Percentiles rank a stretch among this genome's conserved stretches.
Conservation (phyloP, 768 basidiomycete genomes). For the Leccinellum rugosiceps region DNA sequence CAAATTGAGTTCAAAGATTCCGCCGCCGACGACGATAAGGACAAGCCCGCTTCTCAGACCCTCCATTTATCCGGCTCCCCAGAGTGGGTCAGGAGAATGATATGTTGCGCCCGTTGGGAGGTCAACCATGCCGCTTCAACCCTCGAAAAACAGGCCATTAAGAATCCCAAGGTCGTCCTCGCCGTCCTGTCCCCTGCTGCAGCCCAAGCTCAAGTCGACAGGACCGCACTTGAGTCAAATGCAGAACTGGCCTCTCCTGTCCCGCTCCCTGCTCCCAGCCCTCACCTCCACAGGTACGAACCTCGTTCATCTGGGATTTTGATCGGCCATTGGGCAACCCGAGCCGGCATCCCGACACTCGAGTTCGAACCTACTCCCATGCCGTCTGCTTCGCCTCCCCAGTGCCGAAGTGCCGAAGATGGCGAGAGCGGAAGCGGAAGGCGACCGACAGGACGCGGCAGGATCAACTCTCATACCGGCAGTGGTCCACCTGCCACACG, state of each 20-base stretch:
- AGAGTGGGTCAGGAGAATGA: constrained; percentile 82
- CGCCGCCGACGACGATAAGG: constrained; percentile 20
- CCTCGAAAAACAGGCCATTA: constrained; percentile 16
- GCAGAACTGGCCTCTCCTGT: constrained; percentile 48
- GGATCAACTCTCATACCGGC: constrained; percentile 25
- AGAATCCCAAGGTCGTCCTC: constrained; percentile 52
- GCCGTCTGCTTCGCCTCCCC: constrained; percentile 14
- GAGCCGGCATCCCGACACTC: constrained; percentile 55
- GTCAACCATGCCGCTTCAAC: constrained; percentile 47
- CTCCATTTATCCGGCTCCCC: constrained; percentile 46
- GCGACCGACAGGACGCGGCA: constrained; percentile 26
- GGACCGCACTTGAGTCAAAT: constrained; percentile 12
- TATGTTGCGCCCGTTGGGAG: constrained; percentile 82
- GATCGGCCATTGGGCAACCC: constrained; percentile 64
- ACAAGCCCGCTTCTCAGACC: constrained; percentile 23
- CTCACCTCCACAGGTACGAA: constrained; percentile 57
- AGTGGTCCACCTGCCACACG: constrained; percentile 17
- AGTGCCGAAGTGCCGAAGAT: constrained; percentile 24
- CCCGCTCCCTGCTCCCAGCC: constrained; percentile 60
- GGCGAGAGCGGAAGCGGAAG: constrained; percentile 34
- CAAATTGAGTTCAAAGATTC: constrained; percentile 52
- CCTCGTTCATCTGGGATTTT: constrained; percentile 61
- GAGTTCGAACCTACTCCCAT: constrained; percentile 42
- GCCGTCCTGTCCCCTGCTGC: constrained; percentile 47
- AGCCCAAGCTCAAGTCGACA: constrained; percentile 27